phyloP scores from a whole-genome alignment of 2,329 filamentous ascomycete genomes.

The Lachnellula willkommii region DNA sequence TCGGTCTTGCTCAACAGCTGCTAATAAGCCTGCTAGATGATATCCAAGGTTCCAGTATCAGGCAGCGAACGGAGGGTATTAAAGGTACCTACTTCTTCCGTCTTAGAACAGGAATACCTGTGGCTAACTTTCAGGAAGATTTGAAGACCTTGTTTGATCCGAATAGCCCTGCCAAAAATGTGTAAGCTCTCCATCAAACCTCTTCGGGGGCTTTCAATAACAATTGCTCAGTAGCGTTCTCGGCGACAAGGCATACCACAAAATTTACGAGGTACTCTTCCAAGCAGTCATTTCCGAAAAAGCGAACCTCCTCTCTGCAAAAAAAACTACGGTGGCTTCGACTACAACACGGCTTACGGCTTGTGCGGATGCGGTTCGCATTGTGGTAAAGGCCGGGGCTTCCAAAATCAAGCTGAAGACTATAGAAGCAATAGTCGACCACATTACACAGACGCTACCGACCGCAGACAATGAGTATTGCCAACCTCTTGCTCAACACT shows the following conservation, averaged over 20 bases:
- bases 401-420: constrained; percentile 69
- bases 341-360: constrained; percentile 56
- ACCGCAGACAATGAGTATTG: constrained; percentile 57
- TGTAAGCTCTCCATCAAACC: constrained; percentile 17
- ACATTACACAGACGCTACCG: constrained; percentile 71
- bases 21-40: background rate
- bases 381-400: constrained; percentile 64
- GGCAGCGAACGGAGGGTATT: constrained; percentile 10
- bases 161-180: constrained; percentile 20
- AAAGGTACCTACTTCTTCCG: constrained; percentile 4
- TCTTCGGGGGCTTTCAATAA: background rate
- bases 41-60: constrained; percentile 1
- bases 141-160: constrained; percentile 27
- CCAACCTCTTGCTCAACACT: constrained; percentile 66
- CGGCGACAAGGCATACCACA: constrained; percentile 72
- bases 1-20: background rate
- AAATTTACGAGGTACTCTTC: constrained; percentile 77
- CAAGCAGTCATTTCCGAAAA: constrained; percentile 63
- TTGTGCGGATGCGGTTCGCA: constrained; percentile 66
- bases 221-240: constrained; percentile 37
- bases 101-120: background rate
- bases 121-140: constrained; percentile 16
- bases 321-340: constrained; percentile 45
- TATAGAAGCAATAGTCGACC: constrained; percentile 70
- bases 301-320: constrained; percentile 48